Percentiles rank a stretch among this genome's conserved stretches.
These are phyloP conservation scores for Gossypium stocksii DNA, from an alignment of 345 rosid species.

Conservation along the genomic window DNA sequence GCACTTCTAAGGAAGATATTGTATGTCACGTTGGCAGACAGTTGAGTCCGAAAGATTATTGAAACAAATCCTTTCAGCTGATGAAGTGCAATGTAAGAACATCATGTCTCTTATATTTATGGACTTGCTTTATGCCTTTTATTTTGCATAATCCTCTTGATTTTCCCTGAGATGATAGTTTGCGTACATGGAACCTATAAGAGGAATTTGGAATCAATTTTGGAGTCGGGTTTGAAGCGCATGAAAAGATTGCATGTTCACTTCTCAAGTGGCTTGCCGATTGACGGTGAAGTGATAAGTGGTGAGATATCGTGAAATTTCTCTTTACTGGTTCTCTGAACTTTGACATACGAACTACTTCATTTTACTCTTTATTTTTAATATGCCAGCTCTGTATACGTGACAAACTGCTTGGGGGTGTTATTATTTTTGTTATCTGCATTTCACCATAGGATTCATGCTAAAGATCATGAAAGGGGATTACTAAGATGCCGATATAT, in stretches of 20 bases:
- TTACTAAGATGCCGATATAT: background rate
- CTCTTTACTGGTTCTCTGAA: background rate
- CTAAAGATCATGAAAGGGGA: background rate
- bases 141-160: background rate
- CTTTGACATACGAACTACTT: background rate
- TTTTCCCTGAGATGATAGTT: slow-evolving; percentile 35
- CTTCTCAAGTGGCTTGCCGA: slow-evolving; percentile 82
- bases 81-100: slow-evolving; percentile 57
- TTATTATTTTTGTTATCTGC: background rate
- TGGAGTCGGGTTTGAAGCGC: slow-evolving; percentile 70
- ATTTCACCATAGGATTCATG: background rate
- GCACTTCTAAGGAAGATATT: background rate
- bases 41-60: slow-evolving; percentile 77
- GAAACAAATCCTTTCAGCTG: slow-evolving; percentile 62
- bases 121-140: background rate
- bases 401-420: background rate
- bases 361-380: background rate
- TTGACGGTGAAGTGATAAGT: slow-evolving; percentile 76
- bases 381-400: background rate
- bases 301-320: slow-evolving; percentile 36
- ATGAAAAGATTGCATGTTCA: slow-evolving; percentile 86
- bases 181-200: slow-evolving; percentile 91
- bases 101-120: background rate
- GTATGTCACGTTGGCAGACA: slow-evolving; percentile 37
- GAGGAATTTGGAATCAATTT: slow-evolving; percentile 65